Evolutionary conservation across 352 stramenopile species (phyloP).

Genomic region (Plasmopara halstedii): DNA sequence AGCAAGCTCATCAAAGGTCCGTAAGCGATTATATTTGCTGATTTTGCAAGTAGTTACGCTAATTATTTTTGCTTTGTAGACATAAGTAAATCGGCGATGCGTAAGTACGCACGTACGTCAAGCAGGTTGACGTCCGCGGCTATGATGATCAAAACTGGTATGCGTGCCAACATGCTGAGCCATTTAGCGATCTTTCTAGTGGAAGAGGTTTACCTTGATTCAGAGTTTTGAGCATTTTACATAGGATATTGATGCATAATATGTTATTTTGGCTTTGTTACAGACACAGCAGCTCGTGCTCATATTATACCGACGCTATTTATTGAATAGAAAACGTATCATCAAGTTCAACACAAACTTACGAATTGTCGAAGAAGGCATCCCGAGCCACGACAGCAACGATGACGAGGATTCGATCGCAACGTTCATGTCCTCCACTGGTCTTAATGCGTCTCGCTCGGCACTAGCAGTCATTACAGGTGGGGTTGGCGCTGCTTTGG

Average conservation of each 20-base stretch:
- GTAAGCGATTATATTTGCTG: not conserved
- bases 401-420: slow-evolving; percentile 23
- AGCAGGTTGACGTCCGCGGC: slow-evolving; percentile 41
- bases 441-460: slow-evolving; percentile 56
- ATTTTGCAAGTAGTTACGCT: not conserved
- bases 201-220: too few relatives aligned
- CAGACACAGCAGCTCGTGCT: slow-evolving; percentile 63
- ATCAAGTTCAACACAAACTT: slow-evolving; percentile 34
- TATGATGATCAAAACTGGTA: slow-evolving; percentile 73
- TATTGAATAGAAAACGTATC: slow-evolving; percentile 22
- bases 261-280: too few relatives aligned
- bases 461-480: slow-evolving; percentile 59
- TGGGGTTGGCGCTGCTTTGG: slow-evolving; percentile 55
- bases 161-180: slow-evolving; percentile 63
- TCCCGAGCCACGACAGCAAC: slow-evolving; percentile 24
- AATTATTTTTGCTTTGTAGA: slow-evolving; percentile 24
- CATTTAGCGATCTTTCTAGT: slow-evolving; percentile 79
- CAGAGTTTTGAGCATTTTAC: too few relatives aligned
- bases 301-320: slow-evolving; percentile 63
- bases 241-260: too few relatives aligned
- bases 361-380: slow-evolving; percentile 25
- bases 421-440: slow-evolving; percentile 43
- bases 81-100: slow-evolving; percentile 63
- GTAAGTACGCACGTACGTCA: slow-evolving; percentile 66
- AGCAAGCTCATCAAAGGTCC: slow-evolving; percentile 79